phyloP scores from a whole-genome alignment of 176 grass and related monocot species.

The Carex littledalei region DNA sequence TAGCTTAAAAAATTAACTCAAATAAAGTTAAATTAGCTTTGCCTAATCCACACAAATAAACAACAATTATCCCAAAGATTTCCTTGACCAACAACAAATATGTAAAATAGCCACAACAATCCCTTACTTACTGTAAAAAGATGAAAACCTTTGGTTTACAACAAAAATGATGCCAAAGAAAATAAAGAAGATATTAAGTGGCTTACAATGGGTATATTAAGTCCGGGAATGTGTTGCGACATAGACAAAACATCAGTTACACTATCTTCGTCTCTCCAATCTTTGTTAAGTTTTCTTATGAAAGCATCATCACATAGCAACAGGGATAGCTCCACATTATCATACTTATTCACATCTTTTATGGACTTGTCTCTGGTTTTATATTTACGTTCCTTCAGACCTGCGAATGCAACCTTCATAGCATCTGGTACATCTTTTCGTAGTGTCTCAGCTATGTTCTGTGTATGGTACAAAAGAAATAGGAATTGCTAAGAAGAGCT shows the following conservation, averaged over 20 bases:
- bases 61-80: not conserved
- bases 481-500: not conserved
- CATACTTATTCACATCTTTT: conserved; percentile 46
- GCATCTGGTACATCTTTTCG: conserved; percentile 56
- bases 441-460: conserved; percentile 66
- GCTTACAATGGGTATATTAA: conserved; percentile 58
- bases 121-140: not conserved
- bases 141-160: not conserved
- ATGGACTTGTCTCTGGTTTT: conserved; percentile 65
- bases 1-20: not conserved
- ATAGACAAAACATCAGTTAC: conserved; percentile 83
- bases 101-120: not conserved
- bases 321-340: conserved; percentile 56
- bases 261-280: conserved; percentile 65
- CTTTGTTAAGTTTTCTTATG: conserved; percentile 77
- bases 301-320: conserved; percentile 71
- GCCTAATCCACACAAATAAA: not conserved
- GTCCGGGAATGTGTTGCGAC: conserved; percentile 75
- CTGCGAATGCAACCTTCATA: conserved; percentile 55
- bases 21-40: not conserved
- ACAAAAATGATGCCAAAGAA: not conserved
- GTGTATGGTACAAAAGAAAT: conserved; percentile 5
- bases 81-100: not conserved
- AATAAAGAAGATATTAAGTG: not conserved
- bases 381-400: conserved; percentile 42